phyloP scores from a whole-genome alignment of 2,329 filamentous ascomycete species.

The Cordyceps javanica region DNA sequence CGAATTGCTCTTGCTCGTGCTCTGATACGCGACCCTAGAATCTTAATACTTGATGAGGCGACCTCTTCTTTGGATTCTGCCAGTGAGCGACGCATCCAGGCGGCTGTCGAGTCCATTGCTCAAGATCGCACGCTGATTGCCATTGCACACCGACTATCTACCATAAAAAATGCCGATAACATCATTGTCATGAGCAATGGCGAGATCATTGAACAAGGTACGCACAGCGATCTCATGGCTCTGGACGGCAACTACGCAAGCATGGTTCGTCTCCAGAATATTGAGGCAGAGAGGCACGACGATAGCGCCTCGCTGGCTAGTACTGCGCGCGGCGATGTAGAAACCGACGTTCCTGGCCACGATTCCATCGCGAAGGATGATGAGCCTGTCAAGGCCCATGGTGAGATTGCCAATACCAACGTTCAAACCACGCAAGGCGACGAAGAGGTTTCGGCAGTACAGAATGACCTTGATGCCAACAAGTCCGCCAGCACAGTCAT shows the following conservation, averaged over 20 bases:
- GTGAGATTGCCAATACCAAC: slow-evolving; percentile 19
- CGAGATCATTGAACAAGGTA: slow-evolving; percentile 56
- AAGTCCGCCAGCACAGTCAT: slow-evolving; percentile 35
- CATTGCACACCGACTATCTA: slow-evolving; percentile 58
- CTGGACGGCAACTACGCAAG: slow-evolving; percentile 44
- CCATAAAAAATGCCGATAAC: slow-evolving; percentile 57
- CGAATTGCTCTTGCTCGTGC: slow-evolving; percentile 53
- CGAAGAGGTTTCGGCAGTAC: slow-evolving; percentile 21
- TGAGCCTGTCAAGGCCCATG: slow-evolving; percentile 31
- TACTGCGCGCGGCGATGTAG: slow-evolving; percentile 30
- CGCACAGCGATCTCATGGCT: slow-evolving; percentile 52
- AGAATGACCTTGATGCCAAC: slow-evolving; percentile 30
- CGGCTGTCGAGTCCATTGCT: slow-evolving; percentile 38
- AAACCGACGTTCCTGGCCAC: slow-evolving; percentile 32
- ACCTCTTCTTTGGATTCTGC: slow-evolving; percentile 55
- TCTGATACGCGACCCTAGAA: slow-evolving; percentile 49
- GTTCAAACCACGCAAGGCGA: slow-evolving; percentile 34
- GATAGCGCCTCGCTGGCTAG: slow-evolving; percentile 26
- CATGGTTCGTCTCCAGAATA: slow-evolving; percentile 41
- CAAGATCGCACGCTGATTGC: slow-evolving; percentile 57
- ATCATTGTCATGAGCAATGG: slow-evolving; percentile 61
- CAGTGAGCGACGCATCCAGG: slow-evolving; percentile 50
- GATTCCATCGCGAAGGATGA: slow-evolving; percentile 32
- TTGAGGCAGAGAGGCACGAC: slow-evolving; percentile 26
- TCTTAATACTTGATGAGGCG: slow-evolving; percentile 57